Evolutionary conservation across 2,329 filamentous ascomycete species (phyloP), one percentile per base, ranked within the genome.

Genomic region (Calonectria pteridis): DNA sequence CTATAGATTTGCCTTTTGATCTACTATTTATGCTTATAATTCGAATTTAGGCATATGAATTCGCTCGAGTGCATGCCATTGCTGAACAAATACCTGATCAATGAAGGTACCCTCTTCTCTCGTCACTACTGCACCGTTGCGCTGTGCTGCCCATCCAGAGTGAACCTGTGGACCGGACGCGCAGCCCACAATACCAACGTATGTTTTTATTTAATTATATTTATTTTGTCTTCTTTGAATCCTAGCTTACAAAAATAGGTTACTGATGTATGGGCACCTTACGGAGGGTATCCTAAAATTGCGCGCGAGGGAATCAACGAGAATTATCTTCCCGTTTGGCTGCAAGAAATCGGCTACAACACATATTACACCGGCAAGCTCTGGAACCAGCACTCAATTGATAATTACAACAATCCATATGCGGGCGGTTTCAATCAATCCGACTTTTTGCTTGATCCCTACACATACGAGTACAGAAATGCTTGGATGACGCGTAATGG

Each of bases 311-410:
- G 92, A 1, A 87, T 90, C 76, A 93, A 94, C 71, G 88, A 92
- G 2, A 92, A 73, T n/a, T 73, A 71, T 75, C 86, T 94, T 0
- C 92, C 93, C 0, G 81, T 94, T 0, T 94, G 93, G 92, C 84
- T 94, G 37, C 92, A 94, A 78, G 81, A 88, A 2, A 89, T 89
- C 0, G 92, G 92, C 2, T 94, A 94, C 81, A 90, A 91, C 77
- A 94, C 92, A 0, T 94, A 93, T 80, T 94, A 94, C 78, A 90
- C 89, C 0, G 93, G 92, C n/a, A 95, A 95, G 79, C 85, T 94
- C 18, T 92, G 92, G 84, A 94, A 94, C 77, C 86, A 87, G 0
- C 91, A 93, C 69, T 89, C 85, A 0, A 85, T 89, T 2, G 80
- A 86, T 1, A 94, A 92, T 74, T 94, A 93, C 81, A 84, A 92